A percentile compares a stretch with the other conserved stretches of the same genome.
phyloP scores from a whole-genome alignment of 129 eudicot species.

The Flaveria bidentis region DNA sequence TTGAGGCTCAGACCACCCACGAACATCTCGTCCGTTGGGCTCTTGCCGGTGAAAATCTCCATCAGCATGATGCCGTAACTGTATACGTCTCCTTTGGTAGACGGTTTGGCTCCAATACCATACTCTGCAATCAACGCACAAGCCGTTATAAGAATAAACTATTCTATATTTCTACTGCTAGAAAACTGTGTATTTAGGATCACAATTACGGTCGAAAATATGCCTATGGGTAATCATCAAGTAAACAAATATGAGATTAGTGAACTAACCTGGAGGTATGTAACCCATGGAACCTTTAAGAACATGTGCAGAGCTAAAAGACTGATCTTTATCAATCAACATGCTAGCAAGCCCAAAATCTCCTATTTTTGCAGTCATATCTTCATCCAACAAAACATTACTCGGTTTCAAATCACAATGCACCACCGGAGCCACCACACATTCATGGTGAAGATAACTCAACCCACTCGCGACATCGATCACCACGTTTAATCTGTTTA shows the following conservation, averaged over 20 bases:
- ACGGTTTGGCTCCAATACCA: conserved; percentile 63
- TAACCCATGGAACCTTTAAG: conserved; percentile 76
- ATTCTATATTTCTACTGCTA: no score
- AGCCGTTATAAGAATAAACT: neutral
- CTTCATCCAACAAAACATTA: conserved; percentile 57
- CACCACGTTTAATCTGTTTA: conserved; percentile 45
- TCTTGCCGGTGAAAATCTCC: conserved; percentile 67
- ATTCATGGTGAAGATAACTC: conserved; percentile 61
- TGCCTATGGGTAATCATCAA: no score
- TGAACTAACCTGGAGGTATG: conserved; percentile 66
- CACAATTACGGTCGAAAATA: no score
- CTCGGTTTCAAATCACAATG: conserved; percentile 81
- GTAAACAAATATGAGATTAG: neutral
- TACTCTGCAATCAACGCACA: conserved; percentile 45
- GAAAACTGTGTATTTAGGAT: no score
- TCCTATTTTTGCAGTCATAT: conserved; percentile 58
- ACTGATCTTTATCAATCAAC: conserved; percentile 42
- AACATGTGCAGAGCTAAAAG: conserved; percentile 41
- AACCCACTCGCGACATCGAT: conserved; percentile 58
- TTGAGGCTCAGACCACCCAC: conserved; percentile 47
- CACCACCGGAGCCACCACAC: conserved; percentile 57
- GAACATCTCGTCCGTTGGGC: conserved; percentile 57
- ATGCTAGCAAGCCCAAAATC: conserved; percentile 75
- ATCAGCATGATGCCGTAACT: conserved; percentile 66
- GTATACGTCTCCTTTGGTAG: conserved; percentile 80